Conservation (phyloP, 805 yeast genomes). For the Cyberlindnera suaveolens region DNA sequence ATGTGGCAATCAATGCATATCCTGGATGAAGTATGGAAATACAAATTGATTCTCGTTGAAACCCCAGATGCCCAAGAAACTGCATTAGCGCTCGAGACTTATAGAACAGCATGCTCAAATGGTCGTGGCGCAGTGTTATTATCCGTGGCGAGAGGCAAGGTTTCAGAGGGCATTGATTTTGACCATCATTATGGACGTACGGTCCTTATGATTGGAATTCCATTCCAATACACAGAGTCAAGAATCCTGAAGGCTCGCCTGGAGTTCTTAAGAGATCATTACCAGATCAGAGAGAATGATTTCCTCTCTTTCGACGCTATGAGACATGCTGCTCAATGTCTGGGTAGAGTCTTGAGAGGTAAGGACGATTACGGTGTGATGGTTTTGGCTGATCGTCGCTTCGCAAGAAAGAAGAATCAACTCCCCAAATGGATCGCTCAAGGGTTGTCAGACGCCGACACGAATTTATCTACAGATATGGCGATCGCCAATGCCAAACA, state of each 20-base stretch:
- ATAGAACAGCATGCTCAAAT: constrained; percentile 91
- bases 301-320: constrained; percentile 96
- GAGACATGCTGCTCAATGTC: constrained; percentile 99
- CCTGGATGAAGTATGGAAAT: constrained; percentile 97
- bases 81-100: constrained; percentile 89
- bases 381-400: constrained; percentile 95
- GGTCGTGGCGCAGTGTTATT: constrained; percentile 96
- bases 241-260: constrained; percentile 91
- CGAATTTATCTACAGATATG: constrained; percentile 93
- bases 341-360: constrained; percentile 95
- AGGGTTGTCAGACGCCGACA: constrained; percentile 85
- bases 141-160: constrained; percentile 98
- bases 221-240: constrained; percentile 97
- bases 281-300: constrained; percentile 88
- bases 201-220: constrained; percentile 97
- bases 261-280: constrained; percentile 89
- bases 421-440: constrained; percentile 97
- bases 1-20: constrained; percentile 99
- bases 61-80: constrained; percentile 99
- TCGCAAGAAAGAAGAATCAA: constrained; percentile 78
- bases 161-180: constrained; percentile 98
- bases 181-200: constrained; percentile 98
- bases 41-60: constrained; percentile 88
- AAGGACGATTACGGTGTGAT: constrained; percentile 98
- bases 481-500: constrained; percentile 92